A percentile compares a stretch with the other conserved stretches of the same genome.
These are phyloP conservation scores for Dorcoceras hygrometricum DNA, from an alignment of 257 asterid species.

Conservation along the genomic window DNA sequence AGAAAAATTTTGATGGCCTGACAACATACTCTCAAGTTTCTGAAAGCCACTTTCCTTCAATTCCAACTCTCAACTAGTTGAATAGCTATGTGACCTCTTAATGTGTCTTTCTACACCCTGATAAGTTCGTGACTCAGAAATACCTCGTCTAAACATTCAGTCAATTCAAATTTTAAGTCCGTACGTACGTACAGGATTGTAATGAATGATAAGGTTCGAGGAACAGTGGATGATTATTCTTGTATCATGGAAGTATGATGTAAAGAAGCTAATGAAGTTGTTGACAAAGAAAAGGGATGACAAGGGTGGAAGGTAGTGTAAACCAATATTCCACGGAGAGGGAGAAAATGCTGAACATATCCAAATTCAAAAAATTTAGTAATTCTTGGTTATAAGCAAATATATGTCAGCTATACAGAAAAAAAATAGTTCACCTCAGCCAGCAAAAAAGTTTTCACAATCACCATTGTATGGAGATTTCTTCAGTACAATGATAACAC, in stretches of 20 bases:
- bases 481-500: not conserved
- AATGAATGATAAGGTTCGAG: not conserved
- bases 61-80: not conserved
- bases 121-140: not conserved
- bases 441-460: conserved; percentile 5
- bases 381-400: not conserved
- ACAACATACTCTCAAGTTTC: not conserved
- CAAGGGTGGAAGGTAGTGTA: not conserved
- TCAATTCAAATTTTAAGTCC: not conserved
- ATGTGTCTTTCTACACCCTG: too few relatives aligned
- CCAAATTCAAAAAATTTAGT: not conserved
- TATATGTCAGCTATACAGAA: not conserved
- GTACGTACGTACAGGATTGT: not conserved
- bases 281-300: not conserved
- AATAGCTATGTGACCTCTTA: not conserved
- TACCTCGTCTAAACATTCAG: not conserved
- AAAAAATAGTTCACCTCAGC: not conserved
- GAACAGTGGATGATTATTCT: too few relatives aligned
- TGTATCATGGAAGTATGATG: not conserved
- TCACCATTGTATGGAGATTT: not conserved
- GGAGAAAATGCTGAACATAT: not conserved
- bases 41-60: not conserved
- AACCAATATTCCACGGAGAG: not conserved
- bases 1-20: not conserved
- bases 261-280: not conserved